Conservation (phyloP, 2,329 filamentous ascomycete genomes). For the Cercospora nicotianae region DNA sequence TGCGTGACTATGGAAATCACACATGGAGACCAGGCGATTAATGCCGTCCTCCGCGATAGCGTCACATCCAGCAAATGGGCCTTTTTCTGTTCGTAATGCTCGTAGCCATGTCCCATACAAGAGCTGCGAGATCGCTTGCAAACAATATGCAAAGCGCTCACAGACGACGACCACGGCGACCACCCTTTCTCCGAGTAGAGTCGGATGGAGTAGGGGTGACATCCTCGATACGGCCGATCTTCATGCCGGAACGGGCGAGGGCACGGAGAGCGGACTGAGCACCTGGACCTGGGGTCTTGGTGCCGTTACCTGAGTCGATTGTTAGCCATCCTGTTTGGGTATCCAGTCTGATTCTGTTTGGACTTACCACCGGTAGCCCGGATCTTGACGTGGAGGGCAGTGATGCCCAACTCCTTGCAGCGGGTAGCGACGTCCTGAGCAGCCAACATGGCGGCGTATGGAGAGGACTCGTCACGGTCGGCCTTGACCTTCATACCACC, state of each 20-base stretch:
- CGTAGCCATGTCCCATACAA: constrained; percentile 23
- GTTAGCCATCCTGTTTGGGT: neutral
- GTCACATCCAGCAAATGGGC: constrained; percentile 38
- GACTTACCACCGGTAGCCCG: constrained; percentile 90
- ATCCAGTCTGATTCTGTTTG: neutral
- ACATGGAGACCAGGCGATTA: constrained; percentile 41
- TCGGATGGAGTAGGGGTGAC: constrained; percentile 99
- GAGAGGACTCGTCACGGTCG: constrained; percentile 99
- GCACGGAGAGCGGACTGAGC: constrained; percentile 98
- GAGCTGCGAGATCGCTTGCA: constrained; percentile 20
- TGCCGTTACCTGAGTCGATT: constrained; percentile 76
- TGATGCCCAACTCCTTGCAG: constrained; percentile 84
- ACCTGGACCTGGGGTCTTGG: constrained; percentile 99
- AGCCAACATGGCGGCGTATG: constrained; percentile 99
- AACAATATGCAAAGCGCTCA: constrained; percentile 46
- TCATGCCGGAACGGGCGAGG: constrained; percentile 98
- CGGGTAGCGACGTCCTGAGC: constrained; percentile 87
- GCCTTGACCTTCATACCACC: constrained; percentile 99
- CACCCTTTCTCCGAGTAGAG: constrained; percentile 99
- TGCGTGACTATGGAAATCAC: constrained; percentile 31
- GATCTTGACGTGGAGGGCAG: constrained; percentile 99
- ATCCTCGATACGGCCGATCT: constrained; percentile 99
- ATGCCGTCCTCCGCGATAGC: constrained; percentile 44
- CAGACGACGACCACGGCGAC: constrained; percentile 99
- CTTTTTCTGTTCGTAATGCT: constrained; percentile 12